Base-by-base conservation (phyloP, 2,329 filamentous ascomycete species). In the Tothia fuscella region DNA sequence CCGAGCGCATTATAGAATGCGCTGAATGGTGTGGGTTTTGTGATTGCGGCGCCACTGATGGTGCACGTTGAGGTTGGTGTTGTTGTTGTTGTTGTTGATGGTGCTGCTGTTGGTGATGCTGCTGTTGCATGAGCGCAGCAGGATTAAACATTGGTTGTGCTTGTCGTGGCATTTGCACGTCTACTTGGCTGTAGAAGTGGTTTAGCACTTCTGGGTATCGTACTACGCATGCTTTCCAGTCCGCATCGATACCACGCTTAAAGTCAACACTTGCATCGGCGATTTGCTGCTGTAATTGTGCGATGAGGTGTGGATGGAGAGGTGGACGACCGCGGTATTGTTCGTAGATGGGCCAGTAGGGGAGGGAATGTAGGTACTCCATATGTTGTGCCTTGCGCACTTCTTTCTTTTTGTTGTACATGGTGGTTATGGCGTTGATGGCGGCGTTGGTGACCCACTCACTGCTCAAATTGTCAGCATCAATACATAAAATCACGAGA, bases 61-160 rank as follows among this genome's bases (percentile, higher is more conserved):
- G 10, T 29, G 26, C 26, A 14, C 16, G 38, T 7, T 32, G 25
- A 21, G 29, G 25, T 20, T 16, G 21, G n/a, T 40, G 38, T 24
- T 21, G 38, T 17, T 39, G 37, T 13, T 29, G 36, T 16, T 4
- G 21, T 20, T 7, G 7, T 16, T 34, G 31, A 9, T 9, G 31
- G 7, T 7, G 9, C 9, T 34, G 31, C 9, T 38, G 22, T 25
- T 25, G 33, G 13, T 34, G 34, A n/a, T 37, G 35, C 9, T 37
- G 35, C n/a, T n/a, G 35, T 24, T 19, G 31, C 9, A 41, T 22
- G 17, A 25, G 29, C 32, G 24, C 16, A 24, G 24, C 16, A 24
- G 24, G 24, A 22, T 26, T 26, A 12, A 38, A n/a, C 22, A 34
- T 33, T 13, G 21, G 32, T 9, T 28, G 39, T 24, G 71, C 48